Conservation (phyloP, 176 grass and related monocot species). For the Cymbopogon citratus region DNA sequence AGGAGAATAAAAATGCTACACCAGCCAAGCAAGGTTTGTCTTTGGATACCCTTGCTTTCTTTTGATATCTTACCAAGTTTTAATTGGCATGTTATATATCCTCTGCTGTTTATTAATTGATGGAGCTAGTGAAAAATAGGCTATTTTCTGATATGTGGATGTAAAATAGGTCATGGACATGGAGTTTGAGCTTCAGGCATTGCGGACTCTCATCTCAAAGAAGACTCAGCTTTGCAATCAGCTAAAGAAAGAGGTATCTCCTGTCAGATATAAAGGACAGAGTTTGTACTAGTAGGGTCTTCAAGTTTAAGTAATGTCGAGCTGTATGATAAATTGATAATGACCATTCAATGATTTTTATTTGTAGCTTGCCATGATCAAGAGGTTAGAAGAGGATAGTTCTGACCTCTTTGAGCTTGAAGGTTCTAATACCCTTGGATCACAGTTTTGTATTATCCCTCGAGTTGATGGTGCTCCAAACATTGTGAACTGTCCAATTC, state of each 20-base stretch:
- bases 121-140: constrained; percentile 4
- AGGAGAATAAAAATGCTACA: too few species aligned
- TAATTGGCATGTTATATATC: neutral
- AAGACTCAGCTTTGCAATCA: constrained; percentile 87
- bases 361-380: constrained; percentile 79
- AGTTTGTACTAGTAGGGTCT: constrained; percentile 6
- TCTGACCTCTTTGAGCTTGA: constrained; percentile 66
- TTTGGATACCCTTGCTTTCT: neutral
- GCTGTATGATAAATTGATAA: constrained; percentile 15
- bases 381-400: constrained; percentile 65
- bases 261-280: neutral
- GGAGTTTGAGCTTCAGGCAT: constrained; percentile 81
- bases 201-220: constrained; percentile 61
- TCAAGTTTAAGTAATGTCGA: neutral
- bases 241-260: constrained; percentile 81
- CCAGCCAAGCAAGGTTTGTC: too few species aligned
- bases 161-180: constrained; percentile 77
- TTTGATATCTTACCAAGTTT: neutral
- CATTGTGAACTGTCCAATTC: constrained; percentile 52
- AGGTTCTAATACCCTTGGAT: constrained; percentile 75
- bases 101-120: neutral
- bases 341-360: neutral
- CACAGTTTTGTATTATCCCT: constrained; percentile 63
- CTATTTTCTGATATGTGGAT: neutral
- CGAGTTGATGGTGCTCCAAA: constrained; percentile 50